A percentile compares a stretch with the other conserved stretches of the same genome.
phyloP scores from a whole-genome alignment of 164 flowering plant genomes.

The Euptelea pleiosperma region DNA sequence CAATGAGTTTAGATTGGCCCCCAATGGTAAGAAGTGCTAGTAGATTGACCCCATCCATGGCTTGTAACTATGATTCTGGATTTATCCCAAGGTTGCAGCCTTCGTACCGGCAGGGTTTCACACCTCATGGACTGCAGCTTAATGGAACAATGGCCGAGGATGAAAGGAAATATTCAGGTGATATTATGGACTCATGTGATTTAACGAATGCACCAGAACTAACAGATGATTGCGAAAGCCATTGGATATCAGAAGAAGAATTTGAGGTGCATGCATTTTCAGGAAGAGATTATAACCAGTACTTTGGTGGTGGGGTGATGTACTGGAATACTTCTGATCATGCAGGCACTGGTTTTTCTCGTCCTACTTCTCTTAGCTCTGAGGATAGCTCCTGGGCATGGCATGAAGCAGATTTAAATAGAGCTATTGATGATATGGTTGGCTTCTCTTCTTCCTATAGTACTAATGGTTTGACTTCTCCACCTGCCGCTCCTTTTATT shows the following conservation, averaged over 20 bases:
- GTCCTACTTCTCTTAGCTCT: conserved; percentile 94
- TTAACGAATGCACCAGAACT: conserved; percentile 39
- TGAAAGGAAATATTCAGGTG: conserved; percentile 53
- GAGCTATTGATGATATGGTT: conserved; percentile 95
- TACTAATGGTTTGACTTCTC: conserved; percentile 85
- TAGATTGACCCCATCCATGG: conserved; percentile 49
- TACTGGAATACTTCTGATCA: conserved; percentile 93
- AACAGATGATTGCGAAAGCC: conserved; percentile 60
- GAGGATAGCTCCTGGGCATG: conserved; percentile 98
- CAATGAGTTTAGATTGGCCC: conserved; percentile 93
- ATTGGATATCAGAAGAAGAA: conserved; percentile 89
- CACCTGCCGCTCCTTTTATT: conserved; percentile 79
- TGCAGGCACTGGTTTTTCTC: conserved; percentile 69
- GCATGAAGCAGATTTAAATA: conserved; percentile 90
- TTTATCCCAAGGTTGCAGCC: conserved; percentile 54
- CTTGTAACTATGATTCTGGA: conserved; percentile 73
- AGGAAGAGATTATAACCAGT: conserved; percentile 83
- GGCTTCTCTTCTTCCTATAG: conserved; percentile 84
- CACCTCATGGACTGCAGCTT: conserved; percentile 40
- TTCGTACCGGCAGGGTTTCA: conserved; percentile 41
- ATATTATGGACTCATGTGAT: conserved; percentile 50
- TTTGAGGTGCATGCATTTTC: conserved; percentile 69
- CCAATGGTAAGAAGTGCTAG: conserved; percentile 57
- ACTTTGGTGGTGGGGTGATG: conserved; percentile 97
- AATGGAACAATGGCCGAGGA: conserved; percentile 44